Evolutionary conservation across 345 rosid genomes (phyloP).

Genomic region (Heritiera littoralis): DNA sequence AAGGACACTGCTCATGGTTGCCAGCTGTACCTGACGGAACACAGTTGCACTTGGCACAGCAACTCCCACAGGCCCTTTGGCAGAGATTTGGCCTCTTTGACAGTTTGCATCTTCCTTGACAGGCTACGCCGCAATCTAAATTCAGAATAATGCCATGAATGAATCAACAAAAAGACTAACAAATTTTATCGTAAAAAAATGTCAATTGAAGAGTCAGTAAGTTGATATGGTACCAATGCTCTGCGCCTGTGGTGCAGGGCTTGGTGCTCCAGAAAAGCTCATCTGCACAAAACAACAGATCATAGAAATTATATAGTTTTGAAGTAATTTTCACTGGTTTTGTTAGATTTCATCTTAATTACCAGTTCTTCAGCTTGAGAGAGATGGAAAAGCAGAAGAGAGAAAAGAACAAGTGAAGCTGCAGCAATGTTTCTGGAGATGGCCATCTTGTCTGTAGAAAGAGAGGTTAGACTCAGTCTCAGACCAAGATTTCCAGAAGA

Average conservation of each 20-base stretch:
- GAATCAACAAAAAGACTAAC: not conserved
- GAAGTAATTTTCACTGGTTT: too few species aligned
- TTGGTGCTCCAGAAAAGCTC: constrained; percentile 9
- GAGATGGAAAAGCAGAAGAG: too few species aligned
- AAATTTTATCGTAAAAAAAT: not conserved
- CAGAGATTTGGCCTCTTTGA: constrained; percentile 58
- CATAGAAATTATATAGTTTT: not conserved
- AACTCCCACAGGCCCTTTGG: constrained; percentile 67
- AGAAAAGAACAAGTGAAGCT: too few species aligned
- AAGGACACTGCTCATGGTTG: constrained; percentile 55
- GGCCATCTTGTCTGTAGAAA: too few species aligned
- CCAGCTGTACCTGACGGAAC: constrained; percentile 85
- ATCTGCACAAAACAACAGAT: not conserved
- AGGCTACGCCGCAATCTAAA: constrained; percentile 62
- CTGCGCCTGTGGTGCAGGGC: not conserved
- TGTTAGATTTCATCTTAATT: too few species aligned
- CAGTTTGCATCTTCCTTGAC: constrained; percentile 60
- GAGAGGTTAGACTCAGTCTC: too few species aligned
- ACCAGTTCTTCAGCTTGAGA: too few species aligned
- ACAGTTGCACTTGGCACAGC: constrained; percentile 68
- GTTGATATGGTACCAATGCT: not conserved
- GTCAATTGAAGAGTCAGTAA: not conserved
- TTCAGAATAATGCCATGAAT: not conserved
- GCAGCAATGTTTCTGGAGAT: too few species aligned
- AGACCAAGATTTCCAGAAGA: too few species aligned